Percentiles rank a stretch among this genome's conserved stretches.
Conservation (phyloP, 331 rosid species). For the Ulmus americana region DNA sequence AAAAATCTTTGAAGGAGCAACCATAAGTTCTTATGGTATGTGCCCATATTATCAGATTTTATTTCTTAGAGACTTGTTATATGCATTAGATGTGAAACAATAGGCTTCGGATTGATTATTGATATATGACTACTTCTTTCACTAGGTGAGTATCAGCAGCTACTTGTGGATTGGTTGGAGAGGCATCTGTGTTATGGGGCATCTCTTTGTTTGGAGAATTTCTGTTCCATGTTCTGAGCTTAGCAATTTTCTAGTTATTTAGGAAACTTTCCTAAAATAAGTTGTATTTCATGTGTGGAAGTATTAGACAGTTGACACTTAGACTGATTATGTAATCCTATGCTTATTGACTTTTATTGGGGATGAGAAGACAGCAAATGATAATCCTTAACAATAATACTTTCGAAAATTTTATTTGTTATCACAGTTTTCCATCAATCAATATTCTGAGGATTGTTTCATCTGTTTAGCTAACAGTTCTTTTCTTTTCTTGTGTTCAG, state of each 20-base stretch:
- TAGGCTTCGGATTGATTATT: conserved; percentile 24
- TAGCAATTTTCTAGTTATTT: conserved; percentile 20
- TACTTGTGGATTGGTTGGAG: conserved; percentile 34
- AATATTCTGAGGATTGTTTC: background rate
- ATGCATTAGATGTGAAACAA: conserved; percentile 16
- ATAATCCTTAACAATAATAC: background rate
- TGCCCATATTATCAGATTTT: conserved; percentile 23
- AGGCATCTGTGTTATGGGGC: conserved; percentile 30
- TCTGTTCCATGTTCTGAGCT: conserved; percentile 28
- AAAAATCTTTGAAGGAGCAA: conserved; percentile 25
- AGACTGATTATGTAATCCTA: conserved; percentile 16
- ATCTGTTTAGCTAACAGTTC: too few species aligned
- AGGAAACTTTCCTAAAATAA: conserved; percentile 22
- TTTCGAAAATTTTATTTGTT: background rate
- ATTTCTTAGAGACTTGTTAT: conserved; percentile 18
- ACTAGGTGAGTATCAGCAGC: conserved; percentile 45
- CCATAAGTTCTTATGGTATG: conserved; percentile 34
- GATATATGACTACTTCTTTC: conserved; percentile 30
- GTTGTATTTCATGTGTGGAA: conserved; percentile 25
- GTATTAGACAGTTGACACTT: conserved; percentile 14
- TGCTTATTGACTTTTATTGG: conserved; percentile 3
- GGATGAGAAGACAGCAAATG: background rate
- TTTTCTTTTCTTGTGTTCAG: too few species aligned
- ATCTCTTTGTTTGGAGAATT: conserved; percentile 29
- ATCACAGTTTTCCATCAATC: background rate